phyloP scores from a whole-genome alignment of 306 rosid genomes.

The Fragaria iinumae region DNA sequence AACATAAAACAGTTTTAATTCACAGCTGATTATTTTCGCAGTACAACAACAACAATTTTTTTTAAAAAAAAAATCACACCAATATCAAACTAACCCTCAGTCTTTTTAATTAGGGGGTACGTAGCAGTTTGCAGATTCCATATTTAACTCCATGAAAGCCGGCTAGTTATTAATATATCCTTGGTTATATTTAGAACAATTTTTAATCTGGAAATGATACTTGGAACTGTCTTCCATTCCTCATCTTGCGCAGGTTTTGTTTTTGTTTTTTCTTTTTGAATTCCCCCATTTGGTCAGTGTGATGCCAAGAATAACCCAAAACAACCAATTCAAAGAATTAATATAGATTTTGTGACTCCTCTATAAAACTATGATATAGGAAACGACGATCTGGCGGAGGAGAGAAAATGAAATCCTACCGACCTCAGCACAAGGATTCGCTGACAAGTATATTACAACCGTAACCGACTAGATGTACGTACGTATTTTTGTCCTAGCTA shows the following conservation, averaged over 20 bases:
- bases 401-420: constrained; percentile 30
- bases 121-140: background rate
- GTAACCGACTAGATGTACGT: background rate
- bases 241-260: background rate
- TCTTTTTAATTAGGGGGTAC: background rate
- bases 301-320: constrained; percentile 28
- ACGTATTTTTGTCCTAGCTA: background rate
- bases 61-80: no score
- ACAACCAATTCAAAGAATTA: constrained; percentile 10
- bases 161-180: background rate
- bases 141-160: background rate
- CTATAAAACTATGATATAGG: constrained; percentile 19
- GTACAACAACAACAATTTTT: no score
- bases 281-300: background rate
- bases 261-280: background rate
- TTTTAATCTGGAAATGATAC: background rate
- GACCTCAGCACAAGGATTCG: constrained; percentile 52
- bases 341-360: constrained; percentile 13
- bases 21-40: no score
- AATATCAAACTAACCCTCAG: no score
- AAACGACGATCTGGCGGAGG: background rate
- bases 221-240: background rate
- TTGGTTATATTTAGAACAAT: background rate
- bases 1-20: no score
- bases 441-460: constrained; percentile 17